Evolutionary conservation across 164 flowering plant species (phyloP), one percentile per base, ranked within the genome.

Genomic region (Magnolia kwangsiensis): DNA sequence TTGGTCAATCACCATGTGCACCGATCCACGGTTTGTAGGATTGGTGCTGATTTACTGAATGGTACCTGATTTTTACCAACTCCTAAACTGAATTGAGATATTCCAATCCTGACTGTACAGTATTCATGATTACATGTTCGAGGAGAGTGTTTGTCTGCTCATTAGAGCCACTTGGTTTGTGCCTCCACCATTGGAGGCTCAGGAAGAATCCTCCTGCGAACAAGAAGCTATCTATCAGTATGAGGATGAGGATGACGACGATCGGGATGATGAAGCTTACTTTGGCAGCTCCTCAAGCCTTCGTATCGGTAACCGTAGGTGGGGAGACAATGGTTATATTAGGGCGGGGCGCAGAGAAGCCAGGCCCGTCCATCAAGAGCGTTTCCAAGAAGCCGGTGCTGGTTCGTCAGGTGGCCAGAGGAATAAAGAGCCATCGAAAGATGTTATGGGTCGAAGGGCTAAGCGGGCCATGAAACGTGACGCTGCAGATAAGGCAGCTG

Each of bases 81-180:
- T 37, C 45, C 45, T 11, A 55, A 55, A 55, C 61, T 55, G 61
- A 9, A 55, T 11, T 13, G 29, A 13, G 14, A 7, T n/a, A 16
- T 18, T 68, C 16, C 8, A 0, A 3, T 27, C 9, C 19, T 37
- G 31, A 55, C 20, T 75, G 59, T 37, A 4, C 89, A 95, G 99
- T 77, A 83, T 92, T 63, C 84, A 89, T 13, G 98, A 92, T 74
- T 95, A 90, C 86, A 89, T 95, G 96, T 87, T 90, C n/a, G 99
- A 93, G 86, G 99, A 95, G 85, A 95, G 99, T 80, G 92, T 95
- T 7, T 91, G 97, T 83, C 89, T 95, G 18, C 96, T 95, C 51
- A 85, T 95, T n/a, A 80, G 99, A 79, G 99, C 99, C 3, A 24
- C 89, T 4, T 95, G 99, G 99, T 95, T 91, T 66, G 80, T 77